phyloP scores from a whole-genome alignment of 257 asterid species.

The Osmanthus fragrans region DNA sequence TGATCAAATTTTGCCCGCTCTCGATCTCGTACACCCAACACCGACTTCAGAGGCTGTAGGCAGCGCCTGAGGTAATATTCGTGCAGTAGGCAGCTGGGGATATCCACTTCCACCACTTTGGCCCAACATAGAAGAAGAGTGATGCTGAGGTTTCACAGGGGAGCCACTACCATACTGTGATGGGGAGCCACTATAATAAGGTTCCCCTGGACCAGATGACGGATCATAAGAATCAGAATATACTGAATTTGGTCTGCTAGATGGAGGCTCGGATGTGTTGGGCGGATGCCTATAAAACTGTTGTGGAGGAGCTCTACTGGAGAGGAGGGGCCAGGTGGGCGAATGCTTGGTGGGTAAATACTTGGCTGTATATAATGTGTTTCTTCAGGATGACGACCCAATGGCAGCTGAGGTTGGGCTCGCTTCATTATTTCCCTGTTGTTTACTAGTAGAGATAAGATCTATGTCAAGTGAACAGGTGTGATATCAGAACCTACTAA shows the following conservation, averaged over 20 bases:
- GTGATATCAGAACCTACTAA: conserved; percentile 62
- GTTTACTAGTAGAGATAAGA: conserved; percentile 42
- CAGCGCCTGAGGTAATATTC: too few relatives aligned
- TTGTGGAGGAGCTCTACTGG: conserved; percentile 37
- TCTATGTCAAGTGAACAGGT: conserved; percentile 47
- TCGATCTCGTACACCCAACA: too few relatives aligned
- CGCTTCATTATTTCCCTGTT: conserved; percentile 29
- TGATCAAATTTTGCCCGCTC: too few relatives aligned
- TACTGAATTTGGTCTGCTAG: conserved; percentile 63
- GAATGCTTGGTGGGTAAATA: conserved; percentile 45
- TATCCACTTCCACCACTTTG: too few relatives aligned
- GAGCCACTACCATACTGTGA: too few relatives aligned
- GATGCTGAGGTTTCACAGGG: too few relatives aligned
- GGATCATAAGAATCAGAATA: conserved; percentile 63
- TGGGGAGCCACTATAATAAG: too few relatives aligned
- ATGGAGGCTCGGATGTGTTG: conserved; percentile 60
- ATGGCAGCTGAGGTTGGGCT: conserved; percentile 55
- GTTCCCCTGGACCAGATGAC: too few relatives aligned
- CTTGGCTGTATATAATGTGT: conserved; percentile 51
- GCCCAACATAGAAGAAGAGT: too few relatives aligned
- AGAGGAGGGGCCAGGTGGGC: conserved; percentile 44
- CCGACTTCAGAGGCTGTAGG: too few relatives aligned
- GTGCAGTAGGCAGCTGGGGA: too few relatives aligned
- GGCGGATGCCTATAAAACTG: conserved; percentile 60
- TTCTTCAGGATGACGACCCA: conserved; percentile 75